Evolutionary conservation across 2,329 filamentous ascomycete species (phyloP), one percentile per base, ranked within the genome.

Genomic region (Huntiella savannae): DNA sequence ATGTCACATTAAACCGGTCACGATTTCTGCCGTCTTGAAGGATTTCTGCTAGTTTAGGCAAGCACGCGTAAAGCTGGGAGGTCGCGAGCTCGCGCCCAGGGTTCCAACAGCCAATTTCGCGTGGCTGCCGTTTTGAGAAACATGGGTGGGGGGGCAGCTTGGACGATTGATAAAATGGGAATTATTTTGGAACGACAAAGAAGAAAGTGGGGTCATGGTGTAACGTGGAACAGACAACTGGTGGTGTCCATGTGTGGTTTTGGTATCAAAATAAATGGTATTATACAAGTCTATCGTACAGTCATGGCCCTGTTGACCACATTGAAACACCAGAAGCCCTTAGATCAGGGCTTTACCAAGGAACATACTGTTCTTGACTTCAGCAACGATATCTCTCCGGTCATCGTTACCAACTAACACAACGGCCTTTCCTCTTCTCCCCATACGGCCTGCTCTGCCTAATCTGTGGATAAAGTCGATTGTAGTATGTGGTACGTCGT

Each of bases 391-490:
- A 61, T 96, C 88, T 57, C 81, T 82, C 45, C 91, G 70, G 60
- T 96, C 91, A 51, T 86, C 74, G 60, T 82, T 88, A 51, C 87
- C 88, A 1, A 95, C 83, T 33, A 98, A 66, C 22, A 96, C 87
- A 52, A 96, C 78, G 15, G 86, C 91, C 47, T 87, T 72, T 12
- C 91, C 91, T 59, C 91, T 73, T 51, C 86, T 74, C 2, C 86
- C 86, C 85, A 96, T 96, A 33, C 91, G 75, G 0, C 91, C 91
- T 1, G 91, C 85, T 48, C 91, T 74, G 12, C 91, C 91, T 4
- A 96, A 74, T 12, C 92, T 80, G 62, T 98, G 92, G 56, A 98
- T 95, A 56, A 98, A 98, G 61, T 98, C 92, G 50, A 98, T 92
- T 0, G 86, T 93, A 0, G 84, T 93, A 58, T 96, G 88, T 4